Base-by-base conservation (phyloP, 805 yeast genomes). In the Ogataea chonburiensis region DNA sequence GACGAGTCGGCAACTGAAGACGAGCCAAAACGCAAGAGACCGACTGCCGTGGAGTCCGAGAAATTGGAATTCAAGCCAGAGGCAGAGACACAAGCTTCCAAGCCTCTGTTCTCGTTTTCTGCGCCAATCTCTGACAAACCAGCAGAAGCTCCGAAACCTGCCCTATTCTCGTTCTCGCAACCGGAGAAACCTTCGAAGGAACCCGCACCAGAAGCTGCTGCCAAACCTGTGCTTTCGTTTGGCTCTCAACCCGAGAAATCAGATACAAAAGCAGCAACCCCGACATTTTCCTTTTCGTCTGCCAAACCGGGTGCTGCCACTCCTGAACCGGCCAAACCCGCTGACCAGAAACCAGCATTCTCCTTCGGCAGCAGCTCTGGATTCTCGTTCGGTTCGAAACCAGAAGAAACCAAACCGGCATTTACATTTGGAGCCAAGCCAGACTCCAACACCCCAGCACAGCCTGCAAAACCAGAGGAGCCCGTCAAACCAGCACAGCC, bases 271-370 rank as follows among this genome's bases (percentile, higher is more conserved):
- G 22, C 28, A 22, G 33, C 13, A 28, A 9, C 33, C 3, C 29
- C 38, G 16, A 41, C 45, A 10, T 43, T 44, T 27, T 19, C 44
- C 4, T 43, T 47, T 36, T 7, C 9, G 22, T 19, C 22, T 19
- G 22, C 22, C 22, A n/a, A n/a, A n/a, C n/a, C n/a, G n/a, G n/a
- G n/a, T n/a, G n/a, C n/a, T n/a, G n/a, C n/a, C n/a, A n/a, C n/a
- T n/a, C n/a, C n/a, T n/a, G n/a, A n/a, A n/a, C n/a, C n/a, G 33
- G 12, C 12, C 20, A 37, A 5, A 6, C 43, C 22, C 7, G 9
- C 7, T 7, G 22, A 19, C 22, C 22, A 19, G 22, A 28, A 31
- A 10, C 38, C 46, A 6, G 38, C 42, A 8, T 42, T 42, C 25
- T 31, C 39, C 5, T 43, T 37, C 31, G 38, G 33, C 13, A n/a